Evolutionary conservation across 164 flowering plant species (phyloP).

Genomic region (Paratinospora sagittata): DNA sequence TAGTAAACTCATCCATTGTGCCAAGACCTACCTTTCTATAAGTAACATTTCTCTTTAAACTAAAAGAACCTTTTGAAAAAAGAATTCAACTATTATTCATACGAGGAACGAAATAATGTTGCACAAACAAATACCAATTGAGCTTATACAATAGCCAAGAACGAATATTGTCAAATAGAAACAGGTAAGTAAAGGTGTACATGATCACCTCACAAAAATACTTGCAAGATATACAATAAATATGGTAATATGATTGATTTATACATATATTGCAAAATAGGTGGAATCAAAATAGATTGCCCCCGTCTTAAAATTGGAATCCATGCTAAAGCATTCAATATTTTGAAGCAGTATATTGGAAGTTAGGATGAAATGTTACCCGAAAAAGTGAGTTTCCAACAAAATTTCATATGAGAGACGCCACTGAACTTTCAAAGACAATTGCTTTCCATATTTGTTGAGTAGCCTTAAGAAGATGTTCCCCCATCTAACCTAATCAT

Average conservation of each 20-base stretch:
- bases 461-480: conserved; percentile 59
- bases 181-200: background rate
- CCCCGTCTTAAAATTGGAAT: background rate
- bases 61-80: too few species aligned
- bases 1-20: too few species aligned
- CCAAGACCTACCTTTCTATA: too few species aligned
- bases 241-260: background rate
- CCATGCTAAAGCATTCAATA: conserved; percentile 1
- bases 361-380: conserved; percentile 37
- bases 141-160: background rate
- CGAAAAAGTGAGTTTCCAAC: conserved; percentile 68
- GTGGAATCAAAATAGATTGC: too few species aligned
- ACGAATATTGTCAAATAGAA: background rate
- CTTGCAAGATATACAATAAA: background rate
- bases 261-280: background rate
- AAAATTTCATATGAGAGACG: conserved; percentile 80
- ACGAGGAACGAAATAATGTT: background rate
- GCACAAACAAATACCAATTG: background rate
- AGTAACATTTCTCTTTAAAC: too few species aligned
- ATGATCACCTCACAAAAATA: background rate
- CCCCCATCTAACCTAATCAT: conserved; percentile 94
- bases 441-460: conserved; percentile 65
- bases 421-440: conserved; percentile 77
- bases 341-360: background rate
- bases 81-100: too few species aligned